These are phyloP conservation scores for Cladosporium colombiae DNA, from an alignment of 2,329 filamentous ascomycete genomes.

Conservation along the genomic window DNA sequence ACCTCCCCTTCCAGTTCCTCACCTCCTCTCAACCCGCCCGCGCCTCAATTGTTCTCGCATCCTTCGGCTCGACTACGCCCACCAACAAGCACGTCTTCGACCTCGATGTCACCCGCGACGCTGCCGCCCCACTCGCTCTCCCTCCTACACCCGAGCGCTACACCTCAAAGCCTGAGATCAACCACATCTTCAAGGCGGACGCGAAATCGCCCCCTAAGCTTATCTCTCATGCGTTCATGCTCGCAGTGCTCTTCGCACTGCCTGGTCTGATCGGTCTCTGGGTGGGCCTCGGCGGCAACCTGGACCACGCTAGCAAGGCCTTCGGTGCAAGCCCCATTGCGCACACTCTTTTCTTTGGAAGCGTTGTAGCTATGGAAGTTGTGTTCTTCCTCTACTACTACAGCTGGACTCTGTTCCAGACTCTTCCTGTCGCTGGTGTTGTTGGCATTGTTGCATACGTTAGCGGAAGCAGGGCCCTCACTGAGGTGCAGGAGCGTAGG, in stretches of 20 bases:
- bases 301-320: conserved; percentile 74
- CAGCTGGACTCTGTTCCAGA: conserved; percentile 88
- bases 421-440: conserved; percentile 69
- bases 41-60: conserved; percentile 81
- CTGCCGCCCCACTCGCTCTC: conserved; percentile 59
- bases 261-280: conserved; percentile 74
- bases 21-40: conserved; percentile 66
- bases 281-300: conserved; percentile 78
- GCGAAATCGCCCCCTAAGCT: conserved; percentile 77
- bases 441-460: conserved; percentile 74
- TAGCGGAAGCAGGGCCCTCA: conserved; percentile 84
- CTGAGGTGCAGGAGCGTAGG: conserved; percentile 87
- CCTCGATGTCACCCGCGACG: conserved; percentile 65
- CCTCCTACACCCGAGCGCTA: conserved; percentile 76
- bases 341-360: conserved; percentile 82
- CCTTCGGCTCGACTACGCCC: conserved; percentile 73
- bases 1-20: conserved; percentile 82
- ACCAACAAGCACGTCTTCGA: conserved; percentile 73
- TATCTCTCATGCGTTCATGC: conserved; percentile 75
- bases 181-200: conserved; percentile 84
- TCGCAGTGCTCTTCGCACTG: conserved; percentile 71
- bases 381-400: conserved; percentile 96
- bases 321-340: conserved; percentile 74
- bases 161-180: conserved; percentile 78
- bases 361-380: conserved; percentile 81